Base-by-base conservation (phyloP, 2,329 filamentous ascomycete genomes). In the Coniochaeta sp. region DNA sequence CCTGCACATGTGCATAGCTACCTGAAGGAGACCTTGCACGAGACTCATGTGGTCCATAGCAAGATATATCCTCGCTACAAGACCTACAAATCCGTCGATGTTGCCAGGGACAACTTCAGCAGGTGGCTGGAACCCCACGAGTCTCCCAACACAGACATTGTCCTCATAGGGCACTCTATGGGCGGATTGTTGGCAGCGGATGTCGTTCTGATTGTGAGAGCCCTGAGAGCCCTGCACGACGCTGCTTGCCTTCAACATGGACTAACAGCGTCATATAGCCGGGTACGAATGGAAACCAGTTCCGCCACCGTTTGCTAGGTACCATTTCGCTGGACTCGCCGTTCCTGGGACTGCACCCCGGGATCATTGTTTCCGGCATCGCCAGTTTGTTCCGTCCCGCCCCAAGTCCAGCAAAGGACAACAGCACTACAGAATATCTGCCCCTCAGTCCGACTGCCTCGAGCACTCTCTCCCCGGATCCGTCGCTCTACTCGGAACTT, bases 81-180 rank as follows among this genome's bases (percentile, higher is more conserved):
- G 70, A 91, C 89, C 0, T 88, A 89, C 67, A 84, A 86, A 66
- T 81, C 85, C 40, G 86, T 93, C 59, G 81, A 87, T 22, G 81
- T 90, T 66, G 92, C 91, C 2, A 81, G 89, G 61, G 89, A 96
- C 69, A 89, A 91, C 69, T 96, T 96, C 70, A 93, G 90, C 69
- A 77, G 74, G 65, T 97, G 93, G 91, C 78, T 96, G 32, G 78
- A 82, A 61, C 91, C 91, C 7, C 90, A 96, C 67, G 89, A 93
- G 71, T 84, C 84, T 30, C 75, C 81, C 4, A 82, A 79, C 22
- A 92, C 91, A 1, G 93, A 97, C 75, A 81, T 96, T 2, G 80
- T 97, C 22, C 79, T 97, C 3, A 78, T 96, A 2, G 92, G 93
- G 0, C 93, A 96, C 72, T 96, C 90, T 47, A 93, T 97, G 86